phyloP scores from a whole-genome alignment of 2,329 filamentous ascomycete genomes.

The Aspergillus sp. region DNA sequence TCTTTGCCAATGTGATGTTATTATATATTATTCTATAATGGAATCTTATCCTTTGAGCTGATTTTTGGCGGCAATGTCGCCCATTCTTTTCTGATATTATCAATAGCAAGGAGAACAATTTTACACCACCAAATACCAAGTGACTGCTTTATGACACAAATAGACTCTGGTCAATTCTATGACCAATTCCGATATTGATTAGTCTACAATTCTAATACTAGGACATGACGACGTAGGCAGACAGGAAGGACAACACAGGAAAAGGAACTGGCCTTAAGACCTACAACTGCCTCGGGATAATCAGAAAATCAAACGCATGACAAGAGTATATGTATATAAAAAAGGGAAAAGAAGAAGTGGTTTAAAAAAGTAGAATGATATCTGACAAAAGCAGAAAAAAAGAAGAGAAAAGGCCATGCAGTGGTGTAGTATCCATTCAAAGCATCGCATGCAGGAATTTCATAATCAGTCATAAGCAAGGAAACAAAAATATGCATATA shows the following conservation, averaged over 20 bases:
- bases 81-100: too few relatives aligned
- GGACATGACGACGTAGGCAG: not conserved
- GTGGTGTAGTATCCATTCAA: conserved; percentile 10
- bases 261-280: not conserved
- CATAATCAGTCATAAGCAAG: conserved; percentile 17
- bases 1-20: not conserved
- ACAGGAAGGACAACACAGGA: not conserved
- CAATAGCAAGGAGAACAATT: too few relatives aligned
- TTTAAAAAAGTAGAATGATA: not conserved
- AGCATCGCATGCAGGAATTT: conserved; percentile 14
- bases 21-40: not conserved
- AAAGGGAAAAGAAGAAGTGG: conserved; percentile 2
- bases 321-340: not conserved
- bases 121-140: too few relatives aligned
- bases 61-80: too few relatives aligned
- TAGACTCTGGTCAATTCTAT: not conserved
- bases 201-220: conserved; percentile 26
- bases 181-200: conserved; percentile 6
- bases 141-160: too few relatives aligned
- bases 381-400: not conserved
- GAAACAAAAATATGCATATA: not conserved
- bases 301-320: too few relatives aligned
- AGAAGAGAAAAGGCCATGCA: conserved; percentile 6
- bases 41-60: not conserved
- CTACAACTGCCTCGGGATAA: too few relatives aligned